Evolutionary conservation across 176 grass and related monocot species (phyloP), one percentile per base, ranked within the genome.

Genomic region (Raddia distichophylla): DNA sequence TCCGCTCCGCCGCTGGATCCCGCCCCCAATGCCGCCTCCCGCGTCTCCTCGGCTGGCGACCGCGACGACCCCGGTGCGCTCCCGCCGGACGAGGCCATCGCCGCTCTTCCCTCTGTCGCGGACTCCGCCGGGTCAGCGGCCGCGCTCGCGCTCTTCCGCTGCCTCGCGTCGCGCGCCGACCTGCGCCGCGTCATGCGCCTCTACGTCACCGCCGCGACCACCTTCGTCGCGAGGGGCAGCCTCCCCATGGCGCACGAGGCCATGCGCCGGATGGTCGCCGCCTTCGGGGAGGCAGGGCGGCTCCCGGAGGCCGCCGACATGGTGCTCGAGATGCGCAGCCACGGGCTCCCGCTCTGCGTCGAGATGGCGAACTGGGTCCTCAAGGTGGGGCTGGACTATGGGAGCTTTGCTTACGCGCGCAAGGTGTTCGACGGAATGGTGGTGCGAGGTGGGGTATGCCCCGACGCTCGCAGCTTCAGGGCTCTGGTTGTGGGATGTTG

Each of bases 331-430:
- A 91, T 98, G 95, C 87, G 90, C 32, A 98, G 80, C 83, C 88
- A 93, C 67, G 95, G 95, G 48, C 49, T 98, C 15, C 84, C 90
- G 0, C 60, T 93, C 60, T 67, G 65, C 74, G 83, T 98, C 55
- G 87, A 94, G 76, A 98, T 88, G 20, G 91, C 91, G 66, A 98
- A 94, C 79, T 93, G 86, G 84, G 76, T 89, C 51, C 83, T 98
- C 7, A 73, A 75, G 10, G 75, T 83, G 6, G 95, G 92, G 19
- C 48, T 94, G 0, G 73, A 73, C 0, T 71, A 68, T 3, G 79
- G 83, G 34, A 69, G 74, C 13, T 68, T 93, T 27, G 40, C 12
- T 3, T 78, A 80, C 79, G 95, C 92, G 34, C 83, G 86, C 68
- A 58, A 86, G 72, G 48, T 91, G 88, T 95, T 98, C 64, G 90